These are phyloP conservation scores for Auricularia cornea DNA, from an alignment of 768 basidiomycete species.

Conservation along the genomic window DNA sequence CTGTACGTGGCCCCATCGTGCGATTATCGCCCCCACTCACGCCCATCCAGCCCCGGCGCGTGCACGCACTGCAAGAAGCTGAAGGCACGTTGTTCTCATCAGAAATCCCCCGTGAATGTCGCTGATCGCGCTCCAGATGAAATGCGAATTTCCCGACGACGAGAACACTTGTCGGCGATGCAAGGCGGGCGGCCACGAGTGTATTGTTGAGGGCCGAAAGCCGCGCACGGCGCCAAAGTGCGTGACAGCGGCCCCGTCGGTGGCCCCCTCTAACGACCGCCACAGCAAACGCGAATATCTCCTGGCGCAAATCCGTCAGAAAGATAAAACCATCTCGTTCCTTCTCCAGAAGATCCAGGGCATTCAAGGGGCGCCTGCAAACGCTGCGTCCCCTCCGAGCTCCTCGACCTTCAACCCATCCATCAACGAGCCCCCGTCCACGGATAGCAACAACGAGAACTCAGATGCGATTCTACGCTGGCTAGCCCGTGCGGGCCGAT, in stretches of 20 bases:
- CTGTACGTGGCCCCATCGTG: slow-evolving; percentile 1
- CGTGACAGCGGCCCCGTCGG: slow-evolving; percentile 29
- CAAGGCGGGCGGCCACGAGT: slow-evolving; percentile 60
- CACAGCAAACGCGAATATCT: slow-evolving; percentile 78
- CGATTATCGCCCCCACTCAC: background rate
- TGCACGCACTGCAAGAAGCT: slow-evolving; percentile 83
- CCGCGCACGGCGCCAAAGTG: slow-evolving; percentile 74
- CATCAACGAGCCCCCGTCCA: background rate
- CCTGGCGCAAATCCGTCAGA: slow-evolving; percentile 77
- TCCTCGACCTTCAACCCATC: background rate
- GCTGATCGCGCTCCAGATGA: slow-evolving; percentile 51
- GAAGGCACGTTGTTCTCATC: slow-evolving; percentile 46
- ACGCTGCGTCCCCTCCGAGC: background rate
- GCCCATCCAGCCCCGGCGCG: slow-evolving; percentile 54
- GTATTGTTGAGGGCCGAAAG: slow-evolving; percentile 79
- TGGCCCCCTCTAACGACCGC: background rate
- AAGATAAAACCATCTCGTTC: slow-evolving; percentile 78
- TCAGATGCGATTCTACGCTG: slow-evolving; percentile 1
- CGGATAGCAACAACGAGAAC: background rate
- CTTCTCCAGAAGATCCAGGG: slow-evolving; percentile 65
- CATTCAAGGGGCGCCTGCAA: background rate
- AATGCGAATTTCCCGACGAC: slow-evolving; percentile 68
- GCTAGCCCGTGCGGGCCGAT: background rate
- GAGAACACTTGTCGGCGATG: slow-evolving; percentile 76
- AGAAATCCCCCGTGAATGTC: slow-evolving; percentile 7